A percentile compares a stretch with the other conserved stretches of the same genome.
Evolutionary conservation across 805 yeast genomes (phyloP).

Genomic region (Yamadazyma phyllophila): DNA sequence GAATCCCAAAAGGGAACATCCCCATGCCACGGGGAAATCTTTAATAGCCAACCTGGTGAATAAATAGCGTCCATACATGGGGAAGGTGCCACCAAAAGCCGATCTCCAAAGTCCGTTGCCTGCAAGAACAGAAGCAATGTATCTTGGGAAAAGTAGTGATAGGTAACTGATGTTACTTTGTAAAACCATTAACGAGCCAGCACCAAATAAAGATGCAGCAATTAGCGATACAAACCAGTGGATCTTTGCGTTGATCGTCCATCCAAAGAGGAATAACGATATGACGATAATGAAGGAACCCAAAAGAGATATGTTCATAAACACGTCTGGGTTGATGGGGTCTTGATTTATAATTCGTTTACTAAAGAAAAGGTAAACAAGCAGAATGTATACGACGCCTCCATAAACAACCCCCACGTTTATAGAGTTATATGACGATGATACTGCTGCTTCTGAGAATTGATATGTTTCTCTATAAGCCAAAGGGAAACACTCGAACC

Average conservation of each 20-base stretch:
- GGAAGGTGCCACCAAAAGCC: conserved; percentile 54
- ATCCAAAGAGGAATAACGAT: conserved; percentile 46
- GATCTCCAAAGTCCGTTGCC: conserved; percentile 51
- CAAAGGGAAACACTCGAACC: conserved; percentile 63
- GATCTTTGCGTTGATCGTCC: conserved; percentile 39
- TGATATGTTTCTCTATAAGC: conserved; percentile 44
- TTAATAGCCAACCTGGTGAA: conserved; percentile 47
- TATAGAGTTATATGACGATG: conserved; percentile 21
- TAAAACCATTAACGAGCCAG: conserved; percentile 43
- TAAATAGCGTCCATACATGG: conserved; percentile 61
- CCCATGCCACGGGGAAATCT: conserved; percentile 59
- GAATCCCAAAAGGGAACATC: conserved; percentile 60
- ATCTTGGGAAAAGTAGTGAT: conserved; percentile 46
- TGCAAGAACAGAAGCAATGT: conserved; percentile 56
- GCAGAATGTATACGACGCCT: neutral
- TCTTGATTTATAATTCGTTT: conserved; percentile 13
- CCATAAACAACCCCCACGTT: conserved; percentile 8
- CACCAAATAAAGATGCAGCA: conserved; percentile 39
- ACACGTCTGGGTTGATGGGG: conserved; percentile 37
- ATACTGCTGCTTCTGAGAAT: conserved; percentile 49
- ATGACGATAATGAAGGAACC: conserved; percentile 41
- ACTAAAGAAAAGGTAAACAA: conserved; percentile 1
- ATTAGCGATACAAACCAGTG: conserved; percentile 52
- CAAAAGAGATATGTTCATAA: conserved; percentile 36
- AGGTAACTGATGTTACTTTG: conserved; percentile 51